Conservation (phyloP, 2,329 filamentous ascomycete species). For the Pyricularia sp. region DNA sequence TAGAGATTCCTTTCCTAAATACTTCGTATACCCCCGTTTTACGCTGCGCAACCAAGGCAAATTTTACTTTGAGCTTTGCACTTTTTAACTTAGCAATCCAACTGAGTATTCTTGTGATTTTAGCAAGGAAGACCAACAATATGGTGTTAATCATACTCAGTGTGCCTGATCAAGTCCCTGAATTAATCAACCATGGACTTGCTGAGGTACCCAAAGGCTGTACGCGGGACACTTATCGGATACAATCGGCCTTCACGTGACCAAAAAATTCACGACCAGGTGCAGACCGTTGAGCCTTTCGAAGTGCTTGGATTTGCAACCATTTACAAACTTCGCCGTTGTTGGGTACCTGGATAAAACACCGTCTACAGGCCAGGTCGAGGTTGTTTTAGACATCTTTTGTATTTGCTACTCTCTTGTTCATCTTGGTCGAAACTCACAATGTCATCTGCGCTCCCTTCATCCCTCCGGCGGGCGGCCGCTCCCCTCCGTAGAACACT, state of each 20-base stretch:
- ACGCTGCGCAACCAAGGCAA: no score
- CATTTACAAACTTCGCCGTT: not conserved
- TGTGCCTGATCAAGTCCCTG: not conserved
- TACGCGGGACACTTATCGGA: not conserved
- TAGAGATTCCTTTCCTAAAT: not conserved
- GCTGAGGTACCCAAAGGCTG: not conserved
- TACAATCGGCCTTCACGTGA: conserved; percentile 4
- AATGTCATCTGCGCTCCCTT: conserved; percentile 7
- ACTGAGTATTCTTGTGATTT: not conserved
- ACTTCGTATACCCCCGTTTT: no score
- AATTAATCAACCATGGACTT: not conserved
- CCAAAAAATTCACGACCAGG: not conserved
- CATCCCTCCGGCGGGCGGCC: conserved; percentile 7
- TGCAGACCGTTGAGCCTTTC: not conserved
- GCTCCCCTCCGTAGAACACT: conserved; percentile 11
- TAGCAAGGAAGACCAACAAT: not conserved
- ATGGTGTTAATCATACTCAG: not conserved
- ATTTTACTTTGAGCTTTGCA: not conserved
- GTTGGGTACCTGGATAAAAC: not conserved
- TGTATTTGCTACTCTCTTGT: not conserved
- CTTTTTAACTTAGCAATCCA: not conserved
- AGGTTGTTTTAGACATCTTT: not conserved
- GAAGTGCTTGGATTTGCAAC: not conserved
- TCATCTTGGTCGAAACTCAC: not conserved
- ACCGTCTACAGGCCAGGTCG: not conserved